phyloP scores from a whole-genome alignment of 2,329 filamentous ascomycete genomes.

The Aspergillus novofumigatus region DNA sequence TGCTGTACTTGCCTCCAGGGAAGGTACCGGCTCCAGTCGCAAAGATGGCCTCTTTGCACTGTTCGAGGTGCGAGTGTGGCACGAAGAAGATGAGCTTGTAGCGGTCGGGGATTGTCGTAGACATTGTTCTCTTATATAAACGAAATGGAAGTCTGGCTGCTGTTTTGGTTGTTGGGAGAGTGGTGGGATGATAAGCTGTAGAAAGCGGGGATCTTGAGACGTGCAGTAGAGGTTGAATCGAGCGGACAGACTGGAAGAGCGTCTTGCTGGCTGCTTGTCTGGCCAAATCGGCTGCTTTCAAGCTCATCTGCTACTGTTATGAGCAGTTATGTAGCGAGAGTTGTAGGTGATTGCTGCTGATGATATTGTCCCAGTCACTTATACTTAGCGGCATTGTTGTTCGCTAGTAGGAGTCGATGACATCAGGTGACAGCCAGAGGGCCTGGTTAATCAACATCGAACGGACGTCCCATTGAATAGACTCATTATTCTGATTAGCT shows the following conservation, averaged over 20 bases:
- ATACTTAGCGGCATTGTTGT: neutral
- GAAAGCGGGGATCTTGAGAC: neutral
- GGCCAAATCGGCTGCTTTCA: neutral
- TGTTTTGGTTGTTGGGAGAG: neutral
- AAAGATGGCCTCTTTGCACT: slow-evolving; percentile 42
- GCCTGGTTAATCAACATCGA: neutral
- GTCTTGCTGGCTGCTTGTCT: neutral
- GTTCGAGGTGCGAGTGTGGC: slow-evolving; percentile 34
- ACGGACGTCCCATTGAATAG: neutral
- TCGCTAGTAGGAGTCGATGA: neutral
- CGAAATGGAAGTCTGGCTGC: neutral
- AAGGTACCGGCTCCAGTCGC: slow-evolving; percentile 40
- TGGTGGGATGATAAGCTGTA: neutral
- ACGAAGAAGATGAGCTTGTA: slow-evolving; percentile 45
- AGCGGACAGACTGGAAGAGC: neutral
- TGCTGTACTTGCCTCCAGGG: slow-evolving; percentile 39
- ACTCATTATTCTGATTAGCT: neutral
- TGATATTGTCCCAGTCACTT: neutral
- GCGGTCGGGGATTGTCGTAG: slow-evolving; percentile 21
- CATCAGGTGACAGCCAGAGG: neutral
- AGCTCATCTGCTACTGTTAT: neutral
- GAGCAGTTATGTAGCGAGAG: neutral
- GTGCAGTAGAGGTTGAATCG: neutral
- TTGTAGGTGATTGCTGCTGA: neutral
- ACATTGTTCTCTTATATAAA: slow-evolving; percentile 18